phyloP scores from a whole-genome alignment of 208 protist species.

The Crithidia bombi region DNA sequence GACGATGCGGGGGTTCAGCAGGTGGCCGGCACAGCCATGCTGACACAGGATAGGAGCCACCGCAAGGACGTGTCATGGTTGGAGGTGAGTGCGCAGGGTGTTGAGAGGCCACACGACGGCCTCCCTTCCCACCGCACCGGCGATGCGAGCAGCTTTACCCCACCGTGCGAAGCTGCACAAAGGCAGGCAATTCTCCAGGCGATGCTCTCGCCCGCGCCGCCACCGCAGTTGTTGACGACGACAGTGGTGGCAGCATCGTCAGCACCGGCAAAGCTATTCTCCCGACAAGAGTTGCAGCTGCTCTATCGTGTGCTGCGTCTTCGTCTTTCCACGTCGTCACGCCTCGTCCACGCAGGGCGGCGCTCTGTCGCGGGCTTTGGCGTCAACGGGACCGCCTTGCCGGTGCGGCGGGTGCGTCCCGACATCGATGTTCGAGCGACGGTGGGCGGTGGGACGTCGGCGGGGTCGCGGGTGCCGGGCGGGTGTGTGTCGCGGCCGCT shows the following conservation, averaged over 20 bases:
- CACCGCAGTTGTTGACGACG: background rate
- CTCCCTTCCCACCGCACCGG: no score
- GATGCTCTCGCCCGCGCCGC: background rate
- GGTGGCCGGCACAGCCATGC: no score
- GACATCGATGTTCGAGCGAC: background rate
- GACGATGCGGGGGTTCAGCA: no score
- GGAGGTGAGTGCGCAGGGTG: no score
- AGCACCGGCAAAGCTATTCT: background rate
- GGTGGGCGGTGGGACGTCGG: background rate
- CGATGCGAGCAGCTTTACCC: background rate
- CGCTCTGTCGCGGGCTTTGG: background rate
- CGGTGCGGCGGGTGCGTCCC: background rate
- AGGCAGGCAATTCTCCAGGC: background rate
- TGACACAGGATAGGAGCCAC: no score
- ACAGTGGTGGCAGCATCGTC: no score
- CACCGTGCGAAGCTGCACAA: background rate
- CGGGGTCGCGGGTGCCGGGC: background rate
- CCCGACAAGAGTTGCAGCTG: slow-evolving; percentile 11
- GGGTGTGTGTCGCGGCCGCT: slow-evolving; percentile 17
- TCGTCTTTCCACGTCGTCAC: background rate
- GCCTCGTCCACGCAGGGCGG: background rate
- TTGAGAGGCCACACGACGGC: no score
- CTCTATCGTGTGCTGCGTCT: slow-evolving; percentile 23
- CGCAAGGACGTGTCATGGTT: no score
- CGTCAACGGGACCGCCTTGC: background rate